Percentiles rank a stretch among this genome's conserved stretches.
These are phyloP conservation scores for Volvox reticuliferus DNA, from an alignment of 139 green algal genomes.

Conservation along the genomic window DNA sequence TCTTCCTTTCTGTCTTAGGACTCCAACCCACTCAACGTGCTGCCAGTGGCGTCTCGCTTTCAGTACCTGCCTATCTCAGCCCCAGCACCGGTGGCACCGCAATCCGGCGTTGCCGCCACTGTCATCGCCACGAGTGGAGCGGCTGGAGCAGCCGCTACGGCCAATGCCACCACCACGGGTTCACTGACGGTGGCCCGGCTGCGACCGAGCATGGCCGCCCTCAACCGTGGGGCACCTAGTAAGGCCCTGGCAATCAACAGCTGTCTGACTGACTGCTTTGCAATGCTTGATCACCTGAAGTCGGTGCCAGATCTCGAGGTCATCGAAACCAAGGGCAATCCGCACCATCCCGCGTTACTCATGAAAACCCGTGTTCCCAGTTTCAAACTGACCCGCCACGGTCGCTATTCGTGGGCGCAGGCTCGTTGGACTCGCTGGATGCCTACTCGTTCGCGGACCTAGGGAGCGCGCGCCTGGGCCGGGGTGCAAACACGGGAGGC, in stretches of 20 bases:
- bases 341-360: no score
- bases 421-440: slow-evolving; percentile 9
- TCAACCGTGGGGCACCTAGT: not conserved
- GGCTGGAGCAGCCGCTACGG: not conserved
- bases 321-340: no score
- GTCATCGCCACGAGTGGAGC: not conserved
- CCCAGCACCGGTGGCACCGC: slow-evolving; percentile 25
- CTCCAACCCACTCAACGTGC: slow-evolving; percentile 84
- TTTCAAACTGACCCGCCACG: no score
- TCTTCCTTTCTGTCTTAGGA: slow-evolving; percentile 46
- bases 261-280: no score
- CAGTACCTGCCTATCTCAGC: slow-evolving; percentile 91
- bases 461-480: slow-evolving; percentile 16
- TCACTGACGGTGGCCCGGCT: not conserved
- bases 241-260: no score
- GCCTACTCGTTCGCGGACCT: slow-evolving; percentile 63
- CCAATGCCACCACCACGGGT: not conserved
- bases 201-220: slow-evolving; percentile 2
- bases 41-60: slow-evolving; percentile 82
- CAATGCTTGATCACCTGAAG: no score
- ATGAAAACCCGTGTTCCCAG: no score
- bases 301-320: no score
- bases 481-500: not conserved
- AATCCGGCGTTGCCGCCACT: not conserved
- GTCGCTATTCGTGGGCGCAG: not conserved